Conservation (phyloP, 768 basidiomycete species). For the Mycena epipterygia region DNA sequence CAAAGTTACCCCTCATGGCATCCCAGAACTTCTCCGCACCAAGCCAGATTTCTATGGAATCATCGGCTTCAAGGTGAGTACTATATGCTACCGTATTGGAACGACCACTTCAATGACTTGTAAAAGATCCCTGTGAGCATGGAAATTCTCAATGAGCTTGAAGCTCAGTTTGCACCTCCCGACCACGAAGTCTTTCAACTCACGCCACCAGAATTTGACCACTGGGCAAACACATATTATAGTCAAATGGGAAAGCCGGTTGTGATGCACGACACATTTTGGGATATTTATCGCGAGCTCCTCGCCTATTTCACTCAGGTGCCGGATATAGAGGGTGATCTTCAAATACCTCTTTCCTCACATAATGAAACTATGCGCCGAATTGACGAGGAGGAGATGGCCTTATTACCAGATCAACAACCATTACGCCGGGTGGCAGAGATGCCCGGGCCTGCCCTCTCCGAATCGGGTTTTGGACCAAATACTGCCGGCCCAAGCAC, state of each 20-base stretch:
- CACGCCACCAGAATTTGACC: slow-evolving; percentile 39
- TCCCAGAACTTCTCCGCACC: slow-evolving; percentile 47
- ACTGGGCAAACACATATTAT: slow-evolving; percentile 38
- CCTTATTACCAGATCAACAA: neutral
- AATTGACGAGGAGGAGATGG: neutral
- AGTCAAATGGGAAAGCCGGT: slow-evolving; percentile 39
- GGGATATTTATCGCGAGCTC: slow-evolving; percentile 31
- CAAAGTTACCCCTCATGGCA: slow-evolving; percentile 54
- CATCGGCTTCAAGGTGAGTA: slow-evolving; percentile 50
- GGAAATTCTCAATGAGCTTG: slow-evolving; percentile 37
- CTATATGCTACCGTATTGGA: neutral
- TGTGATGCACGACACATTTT: slow-evolving; percentile 39
- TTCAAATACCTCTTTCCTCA: slow-evolving; percentile 9
- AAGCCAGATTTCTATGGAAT: slow-evolving; percentile 44
- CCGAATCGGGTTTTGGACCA: too few species aligned
- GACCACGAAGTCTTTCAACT: too few species aligned
- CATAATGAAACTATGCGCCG: neutral
- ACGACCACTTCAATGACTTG: neutral
- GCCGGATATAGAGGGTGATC: neutral
- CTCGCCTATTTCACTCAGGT: neutral
- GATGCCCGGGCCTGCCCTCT: too few species aligned
- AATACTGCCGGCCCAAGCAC: too few species aligned
- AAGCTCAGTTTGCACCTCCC: slow-evolving; percentile 43
- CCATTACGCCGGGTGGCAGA: too few species aligned
- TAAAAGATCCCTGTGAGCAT: slow-evolving; percentile 39